Evolutionary conservation across 2,329 filamentous ascomycete genomes (phyloP), one percentile per base, ranked within the genome.

Genomic region (Dactylellina parvicollis): DNA sequence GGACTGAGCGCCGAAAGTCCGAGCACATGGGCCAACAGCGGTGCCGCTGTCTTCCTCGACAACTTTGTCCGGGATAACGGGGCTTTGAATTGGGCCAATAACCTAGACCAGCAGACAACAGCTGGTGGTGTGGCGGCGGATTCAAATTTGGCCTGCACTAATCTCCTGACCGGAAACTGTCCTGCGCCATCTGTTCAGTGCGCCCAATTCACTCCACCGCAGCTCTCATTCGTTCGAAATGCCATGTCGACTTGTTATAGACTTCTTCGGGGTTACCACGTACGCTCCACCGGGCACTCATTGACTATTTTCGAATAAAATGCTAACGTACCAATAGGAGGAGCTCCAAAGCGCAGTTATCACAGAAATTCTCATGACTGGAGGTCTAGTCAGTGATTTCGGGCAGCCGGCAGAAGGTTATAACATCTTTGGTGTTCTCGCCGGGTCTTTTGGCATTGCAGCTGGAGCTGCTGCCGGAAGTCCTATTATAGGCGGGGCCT

Each of bases 311-410:
- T 47, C 16, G 12, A 1, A 24, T 24, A 1, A 9, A 20, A 36
- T 46, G 16, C 54, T 60, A 20, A 44, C 10, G 4, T 8, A 2
- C 8, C 18, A 40, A 2, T 49, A 71, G 50, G 38, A 62, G 4
- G 49, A 71, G 18, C 66, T 71, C 12, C 57, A 62, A 64, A 44
- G 49, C 10, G 56, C 49, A n/a, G 40, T 57, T 10, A 57, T 71
- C 9, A 57, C 42, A 32, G 54, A 71, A 28, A 71, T 56, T 36
- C 57, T 71, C 10, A 40, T 38, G 22, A 42, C 38, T 10, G 44
- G 55, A 5, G 46, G 30, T 16, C 32, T 61, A 16, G 46, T 70
- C 0, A 26, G 16, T 2, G 65, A 70, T 9, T 70, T 70, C 20
- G 65, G 65, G 1, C 34, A 38, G 24, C 65, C 65, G 18, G 61